Percentiles rank a stretch among this genome's conserved stretches.
Conservation (phyloP, 768 basidiomycete species). For the Xerocomus spinulosus region DNA sequence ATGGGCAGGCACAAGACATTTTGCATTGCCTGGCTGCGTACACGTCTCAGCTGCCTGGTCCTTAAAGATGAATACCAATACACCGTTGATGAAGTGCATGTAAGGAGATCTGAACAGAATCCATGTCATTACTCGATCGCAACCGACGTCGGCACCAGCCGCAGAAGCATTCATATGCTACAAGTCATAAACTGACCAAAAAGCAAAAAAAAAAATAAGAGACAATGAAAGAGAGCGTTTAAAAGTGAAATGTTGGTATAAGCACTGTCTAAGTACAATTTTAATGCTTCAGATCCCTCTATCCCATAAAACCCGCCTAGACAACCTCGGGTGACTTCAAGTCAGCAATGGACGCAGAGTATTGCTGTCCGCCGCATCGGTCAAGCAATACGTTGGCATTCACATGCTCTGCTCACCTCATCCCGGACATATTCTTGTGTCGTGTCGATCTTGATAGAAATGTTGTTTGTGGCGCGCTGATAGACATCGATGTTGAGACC, state of each 20-base stretch:
- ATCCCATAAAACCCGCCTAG: neutral
- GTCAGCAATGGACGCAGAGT: conserved; percentile 17
- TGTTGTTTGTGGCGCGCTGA: conserved; percentile 40
- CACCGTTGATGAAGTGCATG: too few species aligned
- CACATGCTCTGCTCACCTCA: conserved; percentile 19
- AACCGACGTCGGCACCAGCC: conserved; percentile 18
- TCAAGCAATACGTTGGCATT: neutral
- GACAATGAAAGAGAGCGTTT: conserved; percentile 4
- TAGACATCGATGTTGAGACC: neutral
- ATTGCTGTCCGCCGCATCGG: conserved; percentile 11
- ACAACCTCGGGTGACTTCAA: conserved; percentile 21
- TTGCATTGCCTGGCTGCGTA: too few species aligned
- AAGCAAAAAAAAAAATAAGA: conserved; percentile 2
- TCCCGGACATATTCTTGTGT: conserved; percentile 53
- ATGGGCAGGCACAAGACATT: too few species aligned
- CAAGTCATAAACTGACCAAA: conserved; percentile 9
- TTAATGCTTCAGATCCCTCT: neutral
- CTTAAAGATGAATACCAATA: too few species aligned
- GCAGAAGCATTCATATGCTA: conserved; percentile 11
- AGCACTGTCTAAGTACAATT: conserved; percentile 2
- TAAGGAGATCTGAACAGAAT: neutral
- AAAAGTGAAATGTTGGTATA: neutral
- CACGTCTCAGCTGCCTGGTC: too few species aligned
- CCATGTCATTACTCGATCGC: neutral
- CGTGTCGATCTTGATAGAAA: conserved; percentile 63